These are phyloP conservation scores for Talaromyces sp. DNA, from an alignment of 2,329 filamentous ascomycete genomes.

Conservation along the genomic window DNA sequence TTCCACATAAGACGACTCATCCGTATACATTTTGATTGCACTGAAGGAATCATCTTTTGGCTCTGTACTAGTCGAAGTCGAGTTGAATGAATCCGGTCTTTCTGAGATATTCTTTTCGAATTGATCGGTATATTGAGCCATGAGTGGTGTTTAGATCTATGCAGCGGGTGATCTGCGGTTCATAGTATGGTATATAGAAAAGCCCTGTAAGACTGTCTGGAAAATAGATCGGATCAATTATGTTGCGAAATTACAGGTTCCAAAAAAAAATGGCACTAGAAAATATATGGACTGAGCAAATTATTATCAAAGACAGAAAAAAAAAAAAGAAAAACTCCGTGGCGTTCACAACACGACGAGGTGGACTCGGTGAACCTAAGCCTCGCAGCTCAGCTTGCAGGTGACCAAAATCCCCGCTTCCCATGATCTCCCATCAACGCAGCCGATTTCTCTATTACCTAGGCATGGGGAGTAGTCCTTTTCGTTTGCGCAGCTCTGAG, in stretches of 20 bases:
- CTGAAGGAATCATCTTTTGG: background rate
- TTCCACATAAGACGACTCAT: background rate
- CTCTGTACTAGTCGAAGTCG: background rate
- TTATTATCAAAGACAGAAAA: background rate
- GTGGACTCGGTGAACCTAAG: background rate
- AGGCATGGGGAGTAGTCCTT: background rate
- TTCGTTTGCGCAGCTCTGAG: background rate
- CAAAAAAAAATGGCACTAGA: background rate
- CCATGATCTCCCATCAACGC: background rate
- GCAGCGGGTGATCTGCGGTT: background rate
- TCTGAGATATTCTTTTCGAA: background rate
- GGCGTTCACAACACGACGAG: background rate
- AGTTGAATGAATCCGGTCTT: background rate
- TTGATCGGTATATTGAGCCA: background rate
- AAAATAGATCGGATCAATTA: background rate
- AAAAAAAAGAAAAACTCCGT: background rate
- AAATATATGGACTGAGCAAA: background rate
- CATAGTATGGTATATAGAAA: background rate
- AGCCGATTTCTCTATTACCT: background rate
- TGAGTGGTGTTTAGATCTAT: background rate
- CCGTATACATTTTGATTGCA: background rate
- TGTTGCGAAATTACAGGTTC: background rate
- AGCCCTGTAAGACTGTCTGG: background rate
- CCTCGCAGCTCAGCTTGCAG: background rate
- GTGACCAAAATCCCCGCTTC: background rate